Percentiles rank a stretch among this genome's conserved stretches.
Evolutionary conservation across 176 grass and related monocot genomes (phyloP).

Genomic region (Eleusine indica): DNA sequence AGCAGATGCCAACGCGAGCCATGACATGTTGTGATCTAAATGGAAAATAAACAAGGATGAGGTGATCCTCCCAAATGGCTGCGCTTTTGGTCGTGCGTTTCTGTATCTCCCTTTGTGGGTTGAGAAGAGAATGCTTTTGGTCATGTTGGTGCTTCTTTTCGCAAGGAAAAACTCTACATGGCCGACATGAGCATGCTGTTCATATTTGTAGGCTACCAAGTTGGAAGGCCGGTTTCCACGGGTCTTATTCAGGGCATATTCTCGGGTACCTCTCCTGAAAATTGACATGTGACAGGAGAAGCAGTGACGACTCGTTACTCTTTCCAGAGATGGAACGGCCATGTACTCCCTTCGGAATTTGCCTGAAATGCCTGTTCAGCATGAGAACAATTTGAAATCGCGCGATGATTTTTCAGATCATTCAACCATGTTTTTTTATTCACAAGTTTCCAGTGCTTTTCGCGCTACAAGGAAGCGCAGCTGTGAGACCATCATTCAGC

Average conservation of each 20-base stretch:
- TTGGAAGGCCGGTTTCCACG: not conserved
- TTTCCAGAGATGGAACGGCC: not conserved
- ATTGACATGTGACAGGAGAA: not conserved
- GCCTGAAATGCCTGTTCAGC: not conserved
- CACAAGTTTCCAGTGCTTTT: not conserved
- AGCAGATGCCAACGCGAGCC: constrained; percentile 4
- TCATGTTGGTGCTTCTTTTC: not conserved
- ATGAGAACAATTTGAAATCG: not conserved
- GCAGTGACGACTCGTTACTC: not conserved
- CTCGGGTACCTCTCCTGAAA: not conserved
- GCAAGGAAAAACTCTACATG: constrained; percentile 14
- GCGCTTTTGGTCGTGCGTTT: constrained; percentile 15
- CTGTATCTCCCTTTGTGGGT: not conserved
- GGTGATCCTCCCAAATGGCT: not conserved
- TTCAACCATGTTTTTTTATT: not conserved
- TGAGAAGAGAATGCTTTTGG: not conserved
- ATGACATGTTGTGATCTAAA: constrained; percentile 22
- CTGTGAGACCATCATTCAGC: too few relatives aligned
- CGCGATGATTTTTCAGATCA: not conserved
- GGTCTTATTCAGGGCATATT: constrained; percentile 12
- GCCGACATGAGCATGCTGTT: constrained; percentile 27
- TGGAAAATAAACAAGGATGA: constrained; percentile 24
- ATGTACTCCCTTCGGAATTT: not conserved
- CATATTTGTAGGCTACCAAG: constrained; percentile 25
- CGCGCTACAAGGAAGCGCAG: not conserved